Evolutionary conservation across 2,329 filamentous ascomycete genomes (phyloP).

Genomic region (Furcasterigmium sp.): DNA sequence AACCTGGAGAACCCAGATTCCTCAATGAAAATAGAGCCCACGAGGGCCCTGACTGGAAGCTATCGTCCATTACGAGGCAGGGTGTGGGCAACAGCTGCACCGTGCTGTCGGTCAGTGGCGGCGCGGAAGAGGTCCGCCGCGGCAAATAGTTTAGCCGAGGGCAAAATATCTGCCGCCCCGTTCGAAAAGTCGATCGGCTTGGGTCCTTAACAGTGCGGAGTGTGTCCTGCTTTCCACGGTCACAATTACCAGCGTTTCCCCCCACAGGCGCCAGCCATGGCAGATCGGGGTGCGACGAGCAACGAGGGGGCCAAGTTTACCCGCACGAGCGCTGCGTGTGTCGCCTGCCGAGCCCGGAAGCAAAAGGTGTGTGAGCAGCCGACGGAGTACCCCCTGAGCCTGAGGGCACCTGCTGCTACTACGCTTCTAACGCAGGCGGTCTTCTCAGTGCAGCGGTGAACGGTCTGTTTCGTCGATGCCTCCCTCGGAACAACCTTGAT

Average conservation of each 20-base stretch:
- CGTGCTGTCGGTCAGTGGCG: too few species aligned
- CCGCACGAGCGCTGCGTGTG: slow-evolving; percentile 7
- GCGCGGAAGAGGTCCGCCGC: background rate
- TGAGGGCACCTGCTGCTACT: background rate
- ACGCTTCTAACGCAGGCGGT: background rate
- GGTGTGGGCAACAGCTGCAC: too few species aligned
- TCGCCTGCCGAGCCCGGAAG: slow-evolving; percentile 8
- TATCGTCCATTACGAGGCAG: too few species aligned
- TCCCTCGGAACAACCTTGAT: background rate
- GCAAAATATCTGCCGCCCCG: background rate
- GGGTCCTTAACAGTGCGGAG: background rate
- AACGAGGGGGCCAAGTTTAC: background rate
- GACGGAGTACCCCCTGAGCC: too few species aligned
- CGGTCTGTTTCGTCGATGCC: background rate
- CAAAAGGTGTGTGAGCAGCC: slow-evolving; percentile 5
- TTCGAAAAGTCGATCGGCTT: too few species aligned
- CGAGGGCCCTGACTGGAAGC: too few species aligned
- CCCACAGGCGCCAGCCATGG: slow-evolving; percentile 1
- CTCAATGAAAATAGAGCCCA: too few species aligned
- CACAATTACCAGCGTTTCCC: background rate
- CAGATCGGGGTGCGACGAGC: background rate
- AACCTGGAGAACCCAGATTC: too few species aligned
- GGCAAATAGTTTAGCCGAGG: background rate
- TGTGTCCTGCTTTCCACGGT: background rate
- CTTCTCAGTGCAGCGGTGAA: slow-evolving; percentile 8